A percentile compares a stretch with the other conserved stretches of the same genome.
Conservation (phyloP, 176 grass and related monocot species). For the Carex cristatella region DNA sequence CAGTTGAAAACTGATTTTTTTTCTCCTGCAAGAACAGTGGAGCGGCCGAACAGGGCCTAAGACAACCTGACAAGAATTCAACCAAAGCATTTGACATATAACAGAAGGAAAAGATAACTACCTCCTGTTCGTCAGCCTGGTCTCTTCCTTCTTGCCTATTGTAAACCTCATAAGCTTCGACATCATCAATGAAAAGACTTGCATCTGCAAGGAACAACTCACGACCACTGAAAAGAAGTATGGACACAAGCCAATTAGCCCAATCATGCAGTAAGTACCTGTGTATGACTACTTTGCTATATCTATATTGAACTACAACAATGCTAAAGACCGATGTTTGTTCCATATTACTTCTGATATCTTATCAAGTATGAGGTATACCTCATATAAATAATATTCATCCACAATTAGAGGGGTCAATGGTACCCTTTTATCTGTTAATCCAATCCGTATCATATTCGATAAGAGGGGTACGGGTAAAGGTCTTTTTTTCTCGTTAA, state of each 20-base stretch:
- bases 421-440: too few relatives aligned
- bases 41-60: too few relatives aligned
- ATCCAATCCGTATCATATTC: too few relatives aligned
- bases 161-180: slow-evolving; percentile 92
- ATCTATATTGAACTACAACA: neutral
- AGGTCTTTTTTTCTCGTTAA: too few relatives aligned
- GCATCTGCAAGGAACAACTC: slow-evolving; percentile 91
- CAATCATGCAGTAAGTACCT: neutral
- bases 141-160: slow-evolving; percentile 55
- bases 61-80: neutral
- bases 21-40: too few relatives aligned
- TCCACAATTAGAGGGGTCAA: neutral
- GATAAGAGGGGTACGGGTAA: too few relatives aligned
- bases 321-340: neutral
- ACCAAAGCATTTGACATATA: neutral
- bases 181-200: slow-evolving; percentile 95
- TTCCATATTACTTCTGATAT: neutral
- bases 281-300: neutral
- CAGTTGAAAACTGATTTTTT: too few relatives aligned
- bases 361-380: neutral
- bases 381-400: neutral
- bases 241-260: neutral
- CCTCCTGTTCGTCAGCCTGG: slow-evolving; percentile 40
- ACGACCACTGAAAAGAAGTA: slow-evolving; percentile 69
- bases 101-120: slow-evolving; percentile 25